Evolutionary conservation across 2,329 filamentous ascomycete genomes (phyloP).

Genomic region (Stagonosporopsis vannaccii): DNA sequence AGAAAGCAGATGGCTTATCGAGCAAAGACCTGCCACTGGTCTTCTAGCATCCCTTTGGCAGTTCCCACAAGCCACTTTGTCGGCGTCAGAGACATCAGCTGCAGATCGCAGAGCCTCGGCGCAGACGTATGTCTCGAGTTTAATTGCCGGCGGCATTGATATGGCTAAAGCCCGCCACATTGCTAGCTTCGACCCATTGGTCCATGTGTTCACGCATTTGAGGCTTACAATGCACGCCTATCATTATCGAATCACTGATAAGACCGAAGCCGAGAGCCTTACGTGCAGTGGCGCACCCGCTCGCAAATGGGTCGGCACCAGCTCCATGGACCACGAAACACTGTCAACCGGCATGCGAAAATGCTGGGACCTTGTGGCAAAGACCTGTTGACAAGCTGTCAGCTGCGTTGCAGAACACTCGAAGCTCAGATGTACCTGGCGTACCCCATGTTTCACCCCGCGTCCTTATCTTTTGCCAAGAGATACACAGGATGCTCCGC

Average conservation of each 20-base stretch:
- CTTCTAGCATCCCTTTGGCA: constrained; percentile 43
- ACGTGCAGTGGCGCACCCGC: constrained; percentile 23
- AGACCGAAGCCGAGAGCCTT: constrained; percentile 16
- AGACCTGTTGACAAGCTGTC: neutral
- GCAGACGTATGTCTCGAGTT: constrained; percentile 27
- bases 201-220: constrained; percentile 48
- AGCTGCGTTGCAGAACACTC: neutral
- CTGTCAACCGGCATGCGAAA: constrained; percentile 49
- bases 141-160: constrained; percentile 24
- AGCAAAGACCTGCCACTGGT: constrained; percentile 45
- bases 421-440: neutral
- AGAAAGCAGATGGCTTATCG: constrained; percentile 43
- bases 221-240: constrained; percentile 47
- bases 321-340: constrained; percentile 41
- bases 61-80: constrained; percentile 41
- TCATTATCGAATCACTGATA: constrained; percentile 26
- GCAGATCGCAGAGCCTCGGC: constrained; percentile 36
- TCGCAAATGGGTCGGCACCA: constrained; percentile 43
- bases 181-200: constrained; percentile 34
- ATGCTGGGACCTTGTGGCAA: constrained; percentile 42
- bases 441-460: constrained; percentile 26
- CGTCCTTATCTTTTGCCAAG: constrained; percentile 43
- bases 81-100: constrained; percentile 23
- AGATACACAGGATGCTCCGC: constrained; percentile 18
- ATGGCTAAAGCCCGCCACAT: constrained; percentile 27